Percentiles rank a stretch among this genome's conserved stretches.
phyloP scores from a whole-genome alignment of 2,329 filamentous ascomycete genomes.

The Fusarium euwallaceae region DNA sequence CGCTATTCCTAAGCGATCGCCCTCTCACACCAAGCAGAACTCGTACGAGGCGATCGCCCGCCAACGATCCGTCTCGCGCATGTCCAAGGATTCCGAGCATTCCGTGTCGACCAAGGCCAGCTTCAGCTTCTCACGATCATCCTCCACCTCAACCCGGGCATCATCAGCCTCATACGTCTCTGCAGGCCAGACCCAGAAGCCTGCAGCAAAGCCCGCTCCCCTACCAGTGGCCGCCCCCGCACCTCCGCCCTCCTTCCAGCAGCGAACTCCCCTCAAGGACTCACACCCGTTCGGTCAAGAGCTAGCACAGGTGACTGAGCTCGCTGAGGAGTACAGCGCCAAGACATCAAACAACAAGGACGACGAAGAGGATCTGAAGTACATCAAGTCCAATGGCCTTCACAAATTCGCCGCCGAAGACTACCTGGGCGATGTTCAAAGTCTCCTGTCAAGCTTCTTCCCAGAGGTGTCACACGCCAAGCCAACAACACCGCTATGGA shows the following conservation, averaged over 20 bases:
- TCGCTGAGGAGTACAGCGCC: conserved; percentile 87
- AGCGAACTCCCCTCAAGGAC: conserved; percentile 51
- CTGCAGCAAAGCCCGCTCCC: conserved; percentile 49
- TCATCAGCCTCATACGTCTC: conserved; percentile 61
- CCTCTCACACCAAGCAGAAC: conserved; percentile 90
- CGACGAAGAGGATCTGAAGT: conserved; percentile 75
- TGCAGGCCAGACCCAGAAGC: conserved; percentile 46
- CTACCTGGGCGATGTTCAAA: conserved; percentile 85
- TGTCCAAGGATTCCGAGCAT: conserved; percentile 66
- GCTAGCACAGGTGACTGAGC: conserved; percentile 90
- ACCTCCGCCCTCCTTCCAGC: conserved; percentile 53
- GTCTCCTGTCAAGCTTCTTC: conserved; percentile 74
- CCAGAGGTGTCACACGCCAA: conserved; percentile 52
- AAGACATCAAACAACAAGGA: conserved; percentile 69
- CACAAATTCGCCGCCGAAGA: conserved; percentile 82
- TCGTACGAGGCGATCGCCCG: conserved; percentile 80
- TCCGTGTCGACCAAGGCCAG: conserved; percentile 69
- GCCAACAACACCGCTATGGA: conserved; percentile 61
- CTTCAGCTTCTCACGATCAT: conserved; percentile 69
- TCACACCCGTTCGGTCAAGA: conserved; percentile 88
- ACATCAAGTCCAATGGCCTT: conserved; percentile 78
- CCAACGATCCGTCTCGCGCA: conserved; percentile 70
- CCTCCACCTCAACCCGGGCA: conserved; percentile 67
- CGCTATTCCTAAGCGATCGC: conserved; percentile 80
- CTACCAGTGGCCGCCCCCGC: conserved; percentile 46